Evolutionary conservation across 495 filamentous ascomycete species (phyloP).

Genomic region (Hyaloscypha bicolor): DNA sequence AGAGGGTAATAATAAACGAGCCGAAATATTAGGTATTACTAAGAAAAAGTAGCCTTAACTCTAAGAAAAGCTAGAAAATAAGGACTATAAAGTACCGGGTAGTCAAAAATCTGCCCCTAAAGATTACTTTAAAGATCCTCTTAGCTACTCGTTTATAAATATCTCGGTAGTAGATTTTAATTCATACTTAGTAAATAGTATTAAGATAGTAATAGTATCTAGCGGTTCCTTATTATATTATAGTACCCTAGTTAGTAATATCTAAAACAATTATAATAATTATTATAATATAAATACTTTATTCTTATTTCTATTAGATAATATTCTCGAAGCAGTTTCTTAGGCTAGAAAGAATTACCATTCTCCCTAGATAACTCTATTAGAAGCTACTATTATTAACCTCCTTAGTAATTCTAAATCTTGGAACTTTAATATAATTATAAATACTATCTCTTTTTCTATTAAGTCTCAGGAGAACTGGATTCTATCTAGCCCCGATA

Average conservation of each 20-base stretch:
- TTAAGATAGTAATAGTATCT: slow-evolving; percentile 15
- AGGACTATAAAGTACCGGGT: slow-evolving; percentile 18
- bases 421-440: slow-evolving; percentile 12
- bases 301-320: slow-evolving; percentile 14
- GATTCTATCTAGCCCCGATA: slow-evolving; percentile 15
- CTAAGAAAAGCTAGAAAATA: slow-evolving; percentile 23
- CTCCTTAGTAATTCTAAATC: slow-evolving; percentile 14
- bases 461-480: slow-evolving; percentile 19
- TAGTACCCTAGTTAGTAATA: slow-evolving; percentile 15
- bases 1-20: slow-evolving; percentile 18
- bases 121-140: slow-evolving; percentile 14
- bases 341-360: too few relatives aligned
- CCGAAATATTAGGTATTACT: slow-evolving; percentile 19
- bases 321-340: slow-evolving; percentile 23
- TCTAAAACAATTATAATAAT: slow-evolving; percentile 15
- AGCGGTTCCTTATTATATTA: slow-evolving; percentile 18
- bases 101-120: slow-evolving; percentile 18
- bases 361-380: too few relatives aligned
- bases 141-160: slow-evolving; percentile 16
- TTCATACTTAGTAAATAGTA: slow-evolving; percentile 8
- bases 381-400: too few relatives aligned
- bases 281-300: slow-evolving; percentile 15
- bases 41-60: slow-evolving; percentile 22
- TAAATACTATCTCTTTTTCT: slow-evolving; percentile 19
- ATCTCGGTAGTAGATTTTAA: slow-evolving; percentile 12